Conservation (phyloP, 441 rosid genomes). For the Brassica hybrid region DNA sequence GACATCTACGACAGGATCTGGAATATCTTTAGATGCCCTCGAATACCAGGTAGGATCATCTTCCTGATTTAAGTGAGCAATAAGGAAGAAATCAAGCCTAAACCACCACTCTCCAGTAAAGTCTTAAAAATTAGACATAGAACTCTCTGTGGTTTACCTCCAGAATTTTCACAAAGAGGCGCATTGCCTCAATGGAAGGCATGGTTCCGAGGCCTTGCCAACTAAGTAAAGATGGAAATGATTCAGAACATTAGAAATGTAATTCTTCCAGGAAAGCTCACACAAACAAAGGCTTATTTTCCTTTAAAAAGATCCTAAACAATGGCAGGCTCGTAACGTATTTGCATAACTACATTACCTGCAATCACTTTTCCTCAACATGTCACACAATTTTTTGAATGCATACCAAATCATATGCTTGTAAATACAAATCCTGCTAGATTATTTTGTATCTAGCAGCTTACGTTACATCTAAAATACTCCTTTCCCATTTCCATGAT, state of each 20-base stretch:
- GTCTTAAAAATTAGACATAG: constrained; percentile 10
- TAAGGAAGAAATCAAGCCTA: constrained; percentile 24
- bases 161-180: constrained; percentile 96
- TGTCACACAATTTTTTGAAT: background rate
- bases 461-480: constrained; percentile 22
- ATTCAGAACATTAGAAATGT: constrained; percentile 16
- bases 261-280: constrained; percentile 14
- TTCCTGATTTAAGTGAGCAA: constrained; percentile 58
- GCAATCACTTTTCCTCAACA: background rate
- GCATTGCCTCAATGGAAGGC: constrained; percentile 99
- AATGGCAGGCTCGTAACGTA: constrained; percentile 26
- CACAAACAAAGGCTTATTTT: constrained; percentile 22
- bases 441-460: constrained; percentile 7
- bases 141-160: constrained; percentile 62
- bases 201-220: constrained; percentile 97
- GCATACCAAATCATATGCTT: background rate
- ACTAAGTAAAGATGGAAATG: constrained; percentile 51
- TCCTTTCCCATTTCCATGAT: background rate
- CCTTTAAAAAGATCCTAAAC: background rate
- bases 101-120: constrained; percentile 12
- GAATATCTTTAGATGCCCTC: constrained; percentile 73
- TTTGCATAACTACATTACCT: background rate
- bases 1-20: constrained; percentile 72
- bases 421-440: constrained; percentile 21
- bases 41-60: constrained; percentile 99